These are phyloP conservation scores for Globisporangium canariense DNA, from an alignment of 352 stramenopile genomes.

Conservation along the genomic window DNA sequence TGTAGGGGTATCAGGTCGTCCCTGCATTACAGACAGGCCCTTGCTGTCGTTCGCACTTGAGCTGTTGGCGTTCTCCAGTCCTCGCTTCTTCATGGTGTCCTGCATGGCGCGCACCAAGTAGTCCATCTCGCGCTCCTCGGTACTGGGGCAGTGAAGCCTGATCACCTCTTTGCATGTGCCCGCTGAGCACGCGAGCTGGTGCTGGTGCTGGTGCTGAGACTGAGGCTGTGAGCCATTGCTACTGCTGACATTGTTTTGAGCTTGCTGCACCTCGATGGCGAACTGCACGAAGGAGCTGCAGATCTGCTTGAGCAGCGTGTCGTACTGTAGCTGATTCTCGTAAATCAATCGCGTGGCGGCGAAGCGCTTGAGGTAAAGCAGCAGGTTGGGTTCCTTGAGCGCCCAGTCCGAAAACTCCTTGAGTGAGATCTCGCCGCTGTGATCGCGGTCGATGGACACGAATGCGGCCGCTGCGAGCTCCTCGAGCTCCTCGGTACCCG, in stretches of 20 bases:
- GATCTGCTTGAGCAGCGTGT: slow-evolving; percentile 51
- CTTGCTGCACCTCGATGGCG: slow-evolving; percentile 9
- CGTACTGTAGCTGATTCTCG: slow-evolving; percentile 64
- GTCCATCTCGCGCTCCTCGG: slow-evolving; percentile 28
- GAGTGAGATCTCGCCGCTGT: slow-evolving; percentile 56
- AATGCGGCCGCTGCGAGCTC: slow-evolving; percentile 49
- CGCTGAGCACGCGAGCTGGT: slow-evolving; percentile 39
- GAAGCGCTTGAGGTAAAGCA: slow-evolving; percentile 60
- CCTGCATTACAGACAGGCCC: background rate
- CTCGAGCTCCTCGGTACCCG: slow-evolving; percentile 49
- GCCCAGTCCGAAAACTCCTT: slow-evolving; percentile 60
- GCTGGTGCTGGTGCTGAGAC: slow-evolving; percentile 21
- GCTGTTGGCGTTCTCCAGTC: background rate
- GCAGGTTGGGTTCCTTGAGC: slow-evolving; percentile 38
- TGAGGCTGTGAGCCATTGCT: no score
- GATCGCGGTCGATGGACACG: slow-evolving; percentile 48
- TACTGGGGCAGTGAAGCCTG: slow-evolving; percentile 28
- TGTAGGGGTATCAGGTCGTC: background rate
- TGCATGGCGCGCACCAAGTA: slow-evolving; percentile 56
- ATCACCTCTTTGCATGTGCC: slow-evolving; percentile 43
- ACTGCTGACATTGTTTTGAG: background rate
- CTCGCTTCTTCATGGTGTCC: slow-evolving; percentile 17
- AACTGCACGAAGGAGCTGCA: slow-evolving; percentile 49
- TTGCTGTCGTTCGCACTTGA: background rate
- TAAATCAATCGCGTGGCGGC: slow-evolving; percentile 61